phyloP scores from a whole-genome alignment of 345 rosid genomes.

The Mercurialis annua region DNA sequence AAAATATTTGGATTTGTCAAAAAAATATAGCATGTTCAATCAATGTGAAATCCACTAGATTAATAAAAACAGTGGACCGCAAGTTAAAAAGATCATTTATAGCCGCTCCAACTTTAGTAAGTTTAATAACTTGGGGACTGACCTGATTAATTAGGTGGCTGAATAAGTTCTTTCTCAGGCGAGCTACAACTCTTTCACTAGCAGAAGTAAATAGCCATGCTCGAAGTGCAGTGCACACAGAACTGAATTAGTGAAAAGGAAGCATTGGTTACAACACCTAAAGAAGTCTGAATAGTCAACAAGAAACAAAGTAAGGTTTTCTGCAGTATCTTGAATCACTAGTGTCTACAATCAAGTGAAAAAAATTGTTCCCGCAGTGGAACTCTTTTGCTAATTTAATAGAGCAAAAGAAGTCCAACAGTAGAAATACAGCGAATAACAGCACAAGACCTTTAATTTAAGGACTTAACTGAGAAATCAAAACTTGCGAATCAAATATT shows the following conservation, averaged over 20 bases:
- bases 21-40: background rate
- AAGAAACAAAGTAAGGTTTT: no score
- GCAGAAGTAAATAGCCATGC: constrained; percentile 47
- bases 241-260: constrained; percentile 21
- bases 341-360: background rate
- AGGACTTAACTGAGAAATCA: background rate
- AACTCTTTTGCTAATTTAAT: background rate
- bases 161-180: constrained; percentile 44
- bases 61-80: background rate
- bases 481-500: background rate
- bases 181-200: constrained; percentile 55
- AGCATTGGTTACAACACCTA: no score
- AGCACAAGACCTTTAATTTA: background rate
- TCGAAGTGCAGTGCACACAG: constrained; percentile 48
- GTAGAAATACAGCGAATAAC: background rate
- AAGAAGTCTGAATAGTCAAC: no score
- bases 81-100: background rate
- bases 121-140: constrained; percentile 8
- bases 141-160: constrained; percentile 48
- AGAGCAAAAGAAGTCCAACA: background rate
- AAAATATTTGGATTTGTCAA: background rate
- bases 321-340: no score
- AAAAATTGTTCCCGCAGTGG: background rate
- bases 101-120: background rate
- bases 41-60: background rate